Base-by-base conservation (phyloP, 73 alveolate genomes). In the Paramecium caudatum region DNA sequence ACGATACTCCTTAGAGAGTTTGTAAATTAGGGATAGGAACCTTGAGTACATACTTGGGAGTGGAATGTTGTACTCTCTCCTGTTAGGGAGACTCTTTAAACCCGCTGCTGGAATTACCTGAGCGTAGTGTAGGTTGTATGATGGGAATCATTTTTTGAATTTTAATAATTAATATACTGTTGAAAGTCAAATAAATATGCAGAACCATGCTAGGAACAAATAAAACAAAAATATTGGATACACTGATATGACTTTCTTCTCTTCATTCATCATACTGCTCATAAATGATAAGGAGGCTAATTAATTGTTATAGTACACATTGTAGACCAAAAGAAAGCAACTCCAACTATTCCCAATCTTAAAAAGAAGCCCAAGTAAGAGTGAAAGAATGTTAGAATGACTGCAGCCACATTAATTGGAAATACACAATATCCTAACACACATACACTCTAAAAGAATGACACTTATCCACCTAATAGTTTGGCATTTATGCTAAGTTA, bases 381-480 rank as follows among this genome's bases (percentile, higher is more conserved):
- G 25, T 50, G 23, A 46, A 88, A 82, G 46, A 95, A 81, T 34
- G 95, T 78, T 41, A 94, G 74, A 1, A 95, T 83, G 19, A 96
- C 55, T n/a, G 99, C 99, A 10, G 99, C 97, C 46, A 98, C 78
- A 80, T 96, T 96, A 45, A 98, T 90, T 43, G 99, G 99, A 92
- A 98, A 98, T 32, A 98, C 74, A 86, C 99, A 97, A 94, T 98
- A 98, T 13, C 99, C 99, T 5, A 98, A 95, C 45, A 98, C 94
- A 90, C 99, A 98, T 23, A 97, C 96, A 74, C 96, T 87, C 48
- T 95, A 96, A 92, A 98, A 97, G 91, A 98, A 91, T 41, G 97
- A 95, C 47, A 97, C 94, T 36, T 94, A 91, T 21, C 98, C 98
- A 23, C 99, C 99, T 37, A 98, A 96, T 47, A 98, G 94, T 91